A percentile compares a stretch with the other conserved stretches of the same genome.
Evolutionary conservation across 306 rosid species (phyloP).

Genomic region (Luffa acutangula): DNA sequence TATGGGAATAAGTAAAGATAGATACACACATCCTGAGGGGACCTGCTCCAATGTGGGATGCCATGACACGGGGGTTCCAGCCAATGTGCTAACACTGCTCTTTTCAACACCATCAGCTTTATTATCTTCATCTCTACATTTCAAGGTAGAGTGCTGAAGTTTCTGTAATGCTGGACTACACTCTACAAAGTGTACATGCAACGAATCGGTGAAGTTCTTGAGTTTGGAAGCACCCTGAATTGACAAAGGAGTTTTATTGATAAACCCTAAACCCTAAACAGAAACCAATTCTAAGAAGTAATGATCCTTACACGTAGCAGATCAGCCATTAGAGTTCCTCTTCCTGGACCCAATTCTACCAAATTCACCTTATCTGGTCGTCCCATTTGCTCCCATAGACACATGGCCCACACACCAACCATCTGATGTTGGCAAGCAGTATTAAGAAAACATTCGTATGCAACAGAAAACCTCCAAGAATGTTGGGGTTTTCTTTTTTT

Average conservation of each 20-base stretch:
- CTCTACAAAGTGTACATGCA: constrained; percentile 79
- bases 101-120: constrained; percentile 25
- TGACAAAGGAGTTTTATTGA: constrained; percentile 5
- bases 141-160: constrained; percentile 68
- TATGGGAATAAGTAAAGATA: neutral
- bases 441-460: constrained; percentile 6
- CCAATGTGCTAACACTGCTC: constrained; percentile 48
- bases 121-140: constrained; percentile 48
- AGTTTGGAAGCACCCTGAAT: constrained; percentile 74
- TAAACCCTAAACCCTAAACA: neutral
- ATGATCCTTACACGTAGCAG: constrained; percentile 56
- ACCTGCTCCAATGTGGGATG: constrained; percentile 82
- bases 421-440: constrained; percentile 38
- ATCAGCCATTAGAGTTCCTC: constrained; percentile 94
- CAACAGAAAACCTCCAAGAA: neutral
- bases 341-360: constrained; percentile 86
- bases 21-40: constrained; percentile 75
- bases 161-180: constrained; percentile 82
- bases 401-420: constrained; percentile 95
- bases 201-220: constrained; percentile 48
- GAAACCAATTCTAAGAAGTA: neutral
- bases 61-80: constrained; percentile 78
- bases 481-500: neutral
- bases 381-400: constrained; percentile 99
- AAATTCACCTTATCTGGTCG: constrained; percentile 58